phyloP scores from a whole-genome alignment of 176 grass and related monocot genomes.

The Aegilops speltoides region DNA sequence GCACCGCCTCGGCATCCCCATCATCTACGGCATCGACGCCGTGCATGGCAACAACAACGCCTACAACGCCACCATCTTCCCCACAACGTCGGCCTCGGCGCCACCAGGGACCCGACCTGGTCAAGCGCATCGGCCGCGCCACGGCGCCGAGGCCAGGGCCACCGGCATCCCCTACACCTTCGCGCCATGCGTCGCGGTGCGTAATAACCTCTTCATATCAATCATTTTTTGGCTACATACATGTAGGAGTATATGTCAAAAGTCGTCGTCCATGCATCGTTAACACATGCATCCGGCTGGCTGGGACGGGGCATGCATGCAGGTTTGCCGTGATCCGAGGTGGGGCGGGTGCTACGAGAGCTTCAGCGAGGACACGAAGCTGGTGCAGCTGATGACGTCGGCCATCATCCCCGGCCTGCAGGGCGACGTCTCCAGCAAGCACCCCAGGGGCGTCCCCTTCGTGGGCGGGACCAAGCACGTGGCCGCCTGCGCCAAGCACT shows the following conservation, averaged over 20 bases:
- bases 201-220: neutral
- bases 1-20: slow-evolving; percentile 87
- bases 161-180: slow-evolving; percentile 91
- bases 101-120: slow-evolving; percentile 64
- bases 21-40: slow-evolving; percentile 89
- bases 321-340: slow-evolving; percentile 88
- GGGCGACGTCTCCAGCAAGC: slow-evolving; percentile 53
- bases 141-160: slow-evolving; percentile 76
- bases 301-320: slow-evolving; percentile 64
- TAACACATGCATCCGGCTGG: neutral
- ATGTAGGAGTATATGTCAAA: too few species aligned
- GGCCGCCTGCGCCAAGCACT: slow-evolving; percentile 80
- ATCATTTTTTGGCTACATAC: too few species aligned
- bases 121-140: slow-evolving; percentile 68
- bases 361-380: slow-evolving; percentile 73
- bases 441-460: slow-evolving; percentile 56
- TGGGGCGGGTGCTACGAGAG: slow-evolving; percentile 96
- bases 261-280: too few species aligned
- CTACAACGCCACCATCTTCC: slow-evolving; percentile 90
- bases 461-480: slow-evolving; percentile 60
- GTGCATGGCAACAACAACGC: slow-evolving; percentile 89
- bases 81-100: slow-evolving; percentile 86
- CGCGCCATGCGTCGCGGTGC: slow-evolving; percentile 77
- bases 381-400: slow-evolving; percentile 74
- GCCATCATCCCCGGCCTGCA: slow-evolving; percentile 58